These are phyloP conservation scores for Hirschfeldia incana DNA, from an alignment of 345 rosid genomes.

Conservation along the genomic window DNA sequence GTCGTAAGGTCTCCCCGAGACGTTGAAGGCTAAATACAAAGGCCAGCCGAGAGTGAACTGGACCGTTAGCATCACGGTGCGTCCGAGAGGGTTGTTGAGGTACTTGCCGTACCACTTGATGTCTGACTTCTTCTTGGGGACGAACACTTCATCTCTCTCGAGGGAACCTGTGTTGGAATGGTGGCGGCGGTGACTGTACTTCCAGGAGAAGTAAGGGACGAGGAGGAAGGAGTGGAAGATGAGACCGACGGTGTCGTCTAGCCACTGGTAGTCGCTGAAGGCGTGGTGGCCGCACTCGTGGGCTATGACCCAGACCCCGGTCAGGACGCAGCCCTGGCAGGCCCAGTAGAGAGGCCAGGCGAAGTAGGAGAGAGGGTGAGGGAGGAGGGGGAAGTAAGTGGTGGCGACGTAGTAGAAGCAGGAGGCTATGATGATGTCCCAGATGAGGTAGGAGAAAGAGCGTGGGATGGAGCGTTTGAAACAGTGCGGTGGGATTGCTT, in stretches of 20 bases:
- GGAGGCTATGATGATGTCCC: constrained; percentile 57
- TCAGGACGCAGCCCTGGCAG: constrained; percentile 71
- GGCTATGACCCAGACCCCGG: constrained; percentile 86
- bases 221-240: constrained; percentile 78
- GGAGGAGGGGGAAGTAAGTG: constrained; percentile 56
- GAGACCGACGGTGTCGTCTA: constrained; percentile 81
- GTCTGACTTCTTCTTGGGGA: constrained; percentile 59
- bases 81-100: constrained; percentile 77
- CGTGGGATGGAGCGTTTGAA: constrained; percentile 74
- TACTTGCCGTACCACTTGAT: constrained; percentile 60
- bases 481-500: constrained; percentile 90
- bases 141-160: constrained; percentile 82
- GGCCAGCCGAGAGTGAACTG: constrained; percentile 89
- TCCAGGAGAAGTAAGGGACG: constrained; percentile 94
- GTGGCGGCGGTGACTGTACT: constrained; percentile 91
- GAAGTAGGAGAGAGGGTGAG: constrained; percentile 52
- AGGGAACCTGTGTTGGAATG: constrained; percentile 89
- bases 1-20: constrained; percentile 72
- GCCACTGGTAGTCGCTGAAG: constrained; percentile 88
- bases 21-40: constrained; percentile 74
- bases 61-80: constrained; percentile 45
- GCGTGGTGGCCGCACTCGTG: constrained; percentile 99
- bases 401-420: constrained; percentile 60
- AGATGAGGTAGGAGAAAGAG: constrained; percentile 69
- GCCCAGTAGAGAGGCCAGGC: constrained; percentile 89